Conservation (phyloP, 345 rosid genomes). For the Rhodamnia rubescens region DNA sequence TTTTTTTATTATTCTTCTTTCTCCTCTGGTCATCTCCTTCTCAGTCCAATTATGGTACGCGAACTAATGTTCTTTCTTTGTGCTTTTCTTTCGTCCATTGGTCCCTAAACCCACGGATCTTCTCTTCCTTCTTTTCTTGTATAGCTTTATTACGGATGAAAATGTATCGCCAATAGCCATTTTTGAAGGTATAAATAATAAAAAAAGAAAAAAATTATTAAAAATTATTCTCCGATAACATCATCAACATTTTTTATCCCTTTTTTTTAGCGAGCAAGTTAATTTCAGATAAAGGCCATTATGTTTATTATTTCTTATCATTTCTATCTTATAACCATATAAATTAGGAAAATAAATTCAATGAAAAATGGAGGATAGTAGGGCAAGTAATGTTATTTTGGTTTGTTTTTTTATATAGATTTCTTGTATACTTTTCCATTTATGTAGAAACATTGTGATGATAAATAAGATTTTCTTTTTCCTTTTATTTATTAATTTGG, state of each 20-base stretch:
- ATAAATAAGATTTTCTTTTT: background rate
- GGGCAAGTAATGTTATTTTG: background rate
- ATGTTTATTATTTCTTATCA: too few relatives aligned
- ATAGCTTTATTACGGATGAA: too few relatives aligned
- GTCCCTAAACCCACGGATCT: background rate
- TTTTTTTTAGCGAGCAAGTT: too few relatives aligned
- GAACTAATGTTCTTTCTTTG: background rate
- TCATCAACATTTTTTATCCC: too few relatives aligned
- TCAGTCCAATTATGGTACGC: background rate
- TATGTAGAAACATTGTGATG: background rate
- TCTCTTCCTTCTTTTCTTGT: background rate
- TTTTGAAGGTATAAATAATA: too few relatives aligned
- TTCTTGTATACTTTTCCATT: background rate
- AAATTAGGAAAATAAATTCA: background rate
- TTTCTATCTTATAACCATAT: too few relatives aligned
- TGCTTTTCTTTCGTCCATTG: background rate
- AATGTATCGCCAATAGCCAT: too few relatives aligned
- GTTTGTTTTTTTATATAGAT: too few relatives aligned
- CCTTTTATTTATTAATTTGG: background rate
- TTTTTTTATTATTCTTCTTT: background rate
- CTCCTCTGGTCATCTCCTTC: background rate
- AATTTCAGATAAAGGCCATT: too few relatives aligned
- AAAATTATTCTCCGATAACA: too few relatives aligned
- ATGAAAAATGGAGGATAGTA: background rate
- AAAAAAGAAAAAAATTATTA: too few relatives aligned